Conservation (phyloP, 768 basidiomycete genomes). For the Hortiboletus flavorubellus region DNA sequence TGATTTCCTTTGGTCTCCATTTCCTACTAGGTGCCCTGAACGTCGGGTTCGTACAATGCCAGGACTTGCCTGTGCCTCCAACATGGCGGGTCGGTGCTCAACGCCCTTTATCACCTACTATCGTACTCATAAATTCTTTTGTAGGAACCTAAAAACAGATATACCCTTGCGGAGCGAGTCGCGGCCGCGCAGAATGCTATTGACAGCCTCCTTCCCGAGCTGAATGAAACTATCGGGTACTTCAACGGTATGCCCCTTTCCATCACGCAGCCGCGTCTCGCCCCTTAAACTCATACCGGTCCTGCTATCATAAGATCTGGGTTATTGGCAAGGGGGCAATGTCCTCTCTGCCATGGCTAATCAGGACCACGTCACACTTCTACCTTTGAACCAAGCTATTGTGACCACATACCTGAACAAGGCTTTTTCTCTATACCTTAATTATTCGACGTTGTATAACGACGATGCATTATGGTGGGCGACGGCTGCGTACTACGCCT, state of each 20-base stretch:
- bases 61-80: constrained; percentile 40
- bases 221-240: constrained; percentile 36
- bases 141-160: constrained; percentile 42
- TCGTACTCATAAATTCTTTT: background rate
- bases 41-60: constrained; percentile 24
- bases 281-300: background rate
- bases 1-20: background rate
- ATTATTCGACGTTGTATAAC: constrained; percentile 10
- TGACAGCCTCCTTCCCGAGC: constrained; percentile 38
- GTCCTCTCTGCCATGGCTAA: constrained; percentile 51
- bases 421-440: constrained; percentile 2
- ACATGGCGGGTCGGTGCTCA: constrained; percentile 41
- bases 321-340: constrained; percentile 54
- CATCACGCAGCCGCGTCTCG: background rate
- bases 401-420: constrained; percentile 9
- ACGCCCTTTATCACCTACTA: background rate
- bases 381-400: background rate
- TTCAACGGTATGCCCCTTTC: constrained; percentile 38
- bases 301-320: constrained; percentile 35
- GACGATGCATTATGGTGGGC: constrained; percentile 47
- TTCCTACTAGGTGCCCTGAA: background rate
- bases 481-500: constrained; percentile 46
- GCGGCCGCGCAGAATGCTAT: constrained; percentile 42
- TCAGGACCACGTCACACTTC: constrained; percentile 1
- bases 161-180: constrained; percentile 38